Evolutionary conservation across 495 filamentous ascomycete species (phyloP), one percentile per base, ranked within the genome.

Genomic region (Aspergillus bridgeri): DNA sequence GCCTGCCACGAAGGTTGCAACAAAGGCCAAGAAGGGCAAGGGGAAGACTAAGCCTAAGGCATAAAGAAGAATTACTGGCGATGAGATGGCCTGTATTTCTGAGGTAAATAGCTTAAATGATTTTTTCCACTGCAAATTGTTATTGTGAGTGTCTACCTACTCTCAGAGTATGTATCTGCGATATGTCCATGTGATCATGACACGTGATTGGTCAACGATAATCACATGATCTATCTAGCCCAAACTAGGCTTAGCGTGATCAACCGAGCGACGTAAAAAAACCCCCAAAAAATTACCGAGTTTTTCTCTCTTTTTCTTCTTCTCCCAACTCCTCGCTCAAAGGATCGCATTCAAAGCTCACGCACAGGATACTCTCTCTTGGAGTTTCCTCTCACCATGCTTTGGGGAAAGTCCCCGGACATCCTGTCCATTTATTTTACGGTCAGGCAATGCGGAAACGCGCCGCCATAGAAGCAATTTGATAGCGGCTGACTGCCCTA

Each of bases 391-490:
- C 60, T 69, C 62, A 65, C 54, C 64, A 71, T 75, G 68, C 51
- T 52, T 65, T 51, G 94, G 93, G 94, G 91, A 98, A 98, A 98
- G 94, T 98, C 94, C 94, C 92, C 94, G 93, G 94, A 98, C 92
- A 88, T 61, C 83, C 82, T 83, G 83, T 77, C 76, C 75, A 38
- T 63, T 65, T 66, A 61, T 63, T 62, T 53, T 56, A 60, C 49
- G 68, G 71, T 62, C 72, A 79, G 81, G 79, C 82, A 81, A 66
- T 80, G 89, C 90, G 90, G 89, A 95, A 95, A 96, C 89, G 90
- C 90, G 88, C 90, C 91, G 90, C 91, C 91, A 94, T 90, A 96
- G 86, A 96, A 96, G 91, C 90, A 95, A 85, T 74, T 85, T 83
- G 84, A 82, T 82, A 80, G 85, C 86, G 83, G 81, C 83, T 85